Evolutionary conservation across 371 early-diverging fungal genomes (phyloP).

Genomic region (Funneliformis caledonium): DNA sequence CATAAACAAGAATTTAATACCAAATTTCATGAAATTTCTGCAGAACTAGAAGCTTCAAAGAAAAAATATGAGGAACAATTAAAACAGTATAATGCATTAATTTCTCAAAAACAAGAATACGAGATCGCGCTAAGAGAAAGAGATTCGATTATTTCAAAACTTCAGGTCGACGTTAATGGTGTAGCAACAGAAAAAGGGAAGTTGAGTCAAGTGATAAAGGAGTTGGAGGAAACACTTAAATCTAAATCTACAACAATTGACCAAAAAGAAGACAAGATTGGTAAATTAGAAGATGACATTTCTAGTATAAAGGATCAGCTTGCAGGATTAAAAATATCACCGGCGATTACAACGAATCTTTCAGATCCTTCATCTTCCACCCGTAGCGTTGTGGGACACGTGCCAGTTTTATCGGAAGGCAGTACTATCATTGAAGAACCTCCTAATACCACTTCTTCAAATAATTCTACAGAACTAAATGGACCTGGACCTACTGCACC

Average conservation of each 20-base stretch:
- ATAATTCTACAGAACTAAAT: background rate
- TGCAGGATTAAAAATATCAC: slow-evolving; percentile 11
- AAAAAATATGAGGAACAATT: slow-evolving; percentile 34
- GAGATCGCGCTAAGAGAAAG: slow-evolving; percentile 27
- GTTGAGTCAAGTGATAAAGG: slow-evolving; percentile 30
- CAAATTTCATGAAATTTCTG: slow-evolving; percentile 12
- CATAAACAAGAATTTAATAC: slow-evolving; percentile 22
- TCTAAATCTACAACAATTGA: slow-evolving; percentile 35
- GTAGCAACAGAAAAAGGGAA: slow-evolving; percentile 39
- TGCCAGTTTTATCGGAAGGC: background rate
- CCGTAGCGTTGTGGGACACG: background rate
- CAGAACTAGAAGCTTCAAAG: slow-evolving; percentile 14
- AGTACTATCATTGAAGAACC: background rate
- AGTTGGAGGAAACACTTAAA: slow-evolving; percentile 36
- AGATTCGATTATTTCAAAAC: slow-evolving; percentile 35
- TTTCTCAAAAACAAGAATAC: slow-evolving; percentile 34
- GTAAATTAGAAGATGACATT: slow-evolving; percentile 36
- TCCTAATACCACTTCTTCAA: background rate
- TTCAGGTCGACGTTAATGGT: slow-evolving; percentile 33
- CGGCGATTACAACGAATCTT: background rate
- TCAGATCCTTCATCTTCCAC: background rate
- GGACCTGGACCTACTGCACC: background rate
- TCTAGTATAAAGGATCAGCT: slow-evolving; percentile 38
- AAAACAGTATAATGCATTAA: slow-evolving; percentile 15
- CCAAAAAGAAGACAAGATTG: slow-evolving; percentile 39